These are phyloP conservation scores for Cystobasidium pallidum DNA, from an alignment of 1,284 basidiomycete genomes.

Conservation along the genomic window DNA sequence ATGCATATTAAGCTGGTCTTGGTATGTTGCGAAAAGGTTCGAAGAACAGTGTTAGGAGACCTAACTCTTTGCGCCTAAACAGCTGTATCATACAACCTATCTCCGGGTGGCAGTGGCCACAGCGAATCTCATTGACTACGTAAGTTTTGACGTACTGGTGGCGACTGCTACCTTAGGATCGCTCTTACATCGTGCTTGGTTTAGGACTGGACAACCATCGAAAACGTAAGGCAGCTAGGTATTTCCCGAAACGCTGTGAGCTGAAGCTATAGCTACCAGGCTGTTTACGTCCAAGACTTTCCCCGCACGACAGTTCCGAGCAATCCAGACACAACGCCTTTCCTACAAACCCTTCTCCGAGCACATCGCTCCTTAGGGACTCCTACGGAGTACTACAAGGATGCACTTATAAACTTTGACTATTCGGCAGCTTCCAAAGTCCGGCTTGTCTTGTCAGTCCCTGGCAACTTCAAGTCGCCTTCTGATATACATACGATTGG, in stretches of 20 bases:
- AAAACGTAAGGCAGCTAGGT: constrained; percentile 19
- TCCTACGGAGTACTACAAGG: constrained; percentile 19
- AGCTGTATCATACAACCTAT: constrained; percentile 39
- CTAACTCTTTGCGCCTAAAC: background rate
- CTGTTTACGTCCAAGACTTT: constrained; percentile 42
- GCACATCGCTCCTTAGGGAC: constrained; percentile 34
- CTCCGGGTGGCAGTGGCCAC: constrained; percentile 38
- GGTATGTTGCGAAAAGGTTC: background rate
- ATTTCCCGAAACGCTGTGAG: background rate
- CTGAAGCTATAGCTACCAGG: background rate
- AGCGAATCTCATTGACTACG: constrained; percentile 36
- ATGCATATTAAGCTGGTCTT: constrained; percentile 41
- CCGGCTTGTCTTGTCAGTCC: constrained; percentile 30
- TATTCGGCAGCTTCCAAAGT: constrained; percentile 18
- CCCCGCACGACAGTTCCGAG: background rate
- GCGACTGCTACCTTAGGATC: background rate
- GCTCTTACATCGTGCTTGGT: background rate
- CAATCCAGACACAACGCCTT: constrained; percentile 11
- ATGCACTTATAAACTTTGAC: constrained; percentile 20
- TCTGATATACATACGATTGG: constrained; percentile 4
- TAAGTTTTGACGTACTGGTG: background rate
- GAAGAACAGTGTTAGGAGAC: background rate
- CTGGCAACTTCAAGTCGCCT: constrained; percentile 30
- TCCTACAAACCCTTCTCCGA: constrained; percentile 30
- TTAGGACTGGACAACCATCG: constrained; percentile 40